Evolutionary conservation across 163 green algal genomes (phyloP), one percentile per base, ranked within the genome.

Genomic region (Chlamydomonas reinhardtii): DNA sequence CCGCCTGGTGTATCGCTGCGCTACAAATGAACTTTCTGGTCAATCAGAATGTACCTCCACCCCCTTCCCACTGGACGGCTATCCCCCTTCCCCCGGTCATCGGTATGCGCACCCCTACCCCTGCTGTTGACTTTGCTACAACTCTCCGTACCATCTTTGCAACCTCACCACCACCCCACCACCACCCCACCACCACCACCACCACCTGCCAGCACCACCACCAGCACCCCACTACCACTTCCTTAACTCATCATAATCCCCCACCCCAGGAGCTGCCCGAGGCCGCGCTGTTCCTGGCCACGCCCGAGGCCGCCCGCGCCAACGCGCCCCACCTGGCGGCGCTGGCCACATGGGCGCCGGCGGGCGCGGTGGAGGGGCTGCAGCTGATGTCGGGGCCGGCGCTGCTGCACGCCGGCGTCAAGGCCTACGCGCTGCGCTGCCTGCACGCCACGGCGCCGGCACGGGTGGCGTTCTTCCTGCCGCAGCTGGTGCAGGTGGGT

Each of bases 401-500:
- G 16, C 64, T 65, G 62, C 72, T 32, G 32, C 74, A 90, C 64
- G 54, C 43, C 19, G 35, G 61, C 56, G 91, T 95, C 48, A 92
- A 93, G 74, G 89, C 83, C 12, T 97, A 96, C 79, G 89, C 94
- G 19, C 76, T 96, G 76, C 91, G 93, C 66, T 96, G 91, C 65
- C 87, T 98, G 69, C 77, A 91, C 19, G 85, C 90, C 11, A 95
- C 91, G 31, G 34, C 83, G 29, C 95, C 95, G 14, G 92, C 95
- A 52, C 81, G 96, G 87, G 92, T 93, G 48, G 93, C 93, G 0
- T 98, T 98, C 89, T 99, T 98, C 92, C 89, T 99, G 90, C 96
- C 97, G 0, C 97, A 99, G 91, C 93, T 99, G n/a, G 96, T 99
- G 81, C 97, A 99, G 94, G 90, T 84, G 77, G 8, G 77, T 0